Conservation (phyloP, 2,329 filamentous ascomycete genomes). For the Sphaerulina musiva region DNA sequence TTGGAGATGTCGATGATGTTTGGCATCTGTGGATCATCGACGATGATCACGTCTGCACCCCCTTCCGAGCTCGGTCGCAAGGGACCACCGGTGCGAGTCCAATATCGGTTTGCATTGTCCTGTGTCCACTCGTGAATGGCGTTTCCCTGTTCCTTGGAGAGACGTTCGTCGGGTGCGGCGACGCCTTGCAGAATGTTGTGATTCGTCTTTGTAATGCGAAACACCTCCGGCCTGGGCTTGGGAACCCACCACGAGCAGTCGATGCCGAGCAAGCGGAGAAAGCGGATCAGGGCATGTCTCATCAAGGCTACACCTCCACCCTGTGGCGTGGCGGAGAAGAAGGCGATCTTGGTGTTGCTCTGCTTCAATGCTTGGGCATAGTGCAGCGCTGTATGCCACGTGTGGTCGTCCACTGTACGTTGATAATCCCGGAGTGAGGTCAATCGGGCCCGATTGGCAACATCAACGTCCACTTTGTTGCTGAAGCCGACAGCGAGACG, state of each 20-base stretch:
- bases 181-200: conserved; percentile 86
- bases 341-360: conserved; percentile 62
- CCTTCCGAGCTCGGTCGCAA: conserved; percentile 59
- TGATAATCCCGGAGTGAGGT: conserved; percentile 53
- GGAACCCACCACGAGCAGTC: conserved; percentile 72
- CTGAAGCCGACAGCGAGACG: conserved; percentile 59
- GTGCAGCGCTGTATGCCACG: conserved; percentile 60
- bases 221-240: conserved; percentile 71
- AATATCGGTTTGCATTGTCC: conserved; percentile 68
- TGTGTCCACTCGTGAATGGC: conserved; percentile 65
- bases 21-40: conserved; percentile 83
- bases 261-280: conserved; percentile 59
- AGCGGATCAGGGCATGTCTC: conserved; percentile 70
- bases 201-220: conserved; percentile 77
- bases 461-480: conserved; percentile 65
- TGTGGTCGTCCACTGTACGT: conserved; percentile 53
- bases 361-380: conserved; percentile 58
- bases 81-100: conserved; percentile 62
- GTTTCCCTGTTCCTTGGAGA: conserved; percentile 56
- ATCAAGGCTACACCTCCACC: conserved; percentile 78
- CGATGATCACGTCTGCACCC: conserved; percentile 68
- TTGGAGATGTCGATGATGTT: conserved; percentile 70
- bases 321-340: conserved; percentile 74
- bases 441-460: conserved; percentile 57
- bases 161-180: conserved; percentile 56